These are phyloP conservation scores for Vigna reflexopilosa DNA, from an alignment of 306 rosid genomes.

Conservation along the genomic window DNA sequence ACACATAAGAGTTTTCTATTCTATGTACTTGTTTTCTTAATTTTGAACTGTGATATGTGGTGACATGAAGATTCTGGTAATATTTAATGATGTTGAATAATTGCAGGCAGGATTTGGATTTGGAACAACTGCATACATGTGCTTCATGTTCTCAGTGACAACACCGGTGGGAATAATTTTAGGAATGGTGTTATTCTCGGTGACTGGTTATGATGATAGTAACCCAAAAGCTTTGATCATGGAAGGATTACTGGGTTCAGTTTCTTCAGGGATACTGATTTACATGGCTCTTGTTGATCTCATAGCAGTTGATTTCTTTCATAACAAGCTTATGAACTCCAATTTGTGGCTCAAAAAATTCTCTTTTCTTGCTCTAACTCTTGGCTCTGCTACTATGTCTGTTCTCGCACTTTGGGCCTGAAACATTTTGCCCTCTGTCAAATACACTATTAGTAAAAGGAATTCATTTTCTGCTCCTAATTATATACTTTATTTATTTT, in stretches of 20 bases:
- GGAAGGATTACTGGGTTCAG: conserved; percentile 80
- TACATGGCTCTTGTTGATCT: conserved; percentile 93
- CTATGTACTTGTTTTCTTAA: too few relatives aligned
- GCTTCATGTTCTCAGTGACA: conserved; percentile 90
- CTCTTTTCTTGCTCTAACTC: conserved; percentile 68
- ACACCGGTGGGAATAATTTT: conserved; percentile 77
- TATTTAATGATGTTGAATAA: neutral
- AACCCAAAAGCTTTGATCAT: conserved; percentile 74
- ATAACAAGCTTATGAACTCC: conserved; percentile 76
- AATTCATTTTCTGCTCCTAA: neutral
- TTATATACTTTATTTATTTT: neutral
- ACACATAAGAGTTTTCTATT: too few relatives aligned
- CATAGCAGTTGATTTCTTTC: conserved; percentile 82
- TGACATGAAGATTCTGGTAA: too few relatives aligned
- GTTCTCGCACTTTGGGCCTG: conserved; percentile 83
- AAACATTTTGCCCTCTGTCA: conserved; percentile 13
- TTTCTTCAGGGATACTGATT: conserved; percentile 77
- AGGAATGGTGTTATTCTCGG: conserved; percentile 74
- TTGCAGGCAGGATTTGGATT: conserved; percentile 77
- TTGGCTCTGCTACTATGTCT: conserved; percentile 84
- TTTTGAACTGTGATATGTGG: too few relatives aligned
- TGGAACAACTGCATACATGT: conserved; percentile 77
- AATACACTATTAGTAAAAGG: conserved; percentile 8
- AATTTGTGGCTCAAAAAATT: conserved; percentile 52
- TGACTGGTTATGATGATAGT: conserved; percentile 77